Conservation (phyloP, 2,329 filamentous ascomycete species). For the Fusarium sp. region DNA sequence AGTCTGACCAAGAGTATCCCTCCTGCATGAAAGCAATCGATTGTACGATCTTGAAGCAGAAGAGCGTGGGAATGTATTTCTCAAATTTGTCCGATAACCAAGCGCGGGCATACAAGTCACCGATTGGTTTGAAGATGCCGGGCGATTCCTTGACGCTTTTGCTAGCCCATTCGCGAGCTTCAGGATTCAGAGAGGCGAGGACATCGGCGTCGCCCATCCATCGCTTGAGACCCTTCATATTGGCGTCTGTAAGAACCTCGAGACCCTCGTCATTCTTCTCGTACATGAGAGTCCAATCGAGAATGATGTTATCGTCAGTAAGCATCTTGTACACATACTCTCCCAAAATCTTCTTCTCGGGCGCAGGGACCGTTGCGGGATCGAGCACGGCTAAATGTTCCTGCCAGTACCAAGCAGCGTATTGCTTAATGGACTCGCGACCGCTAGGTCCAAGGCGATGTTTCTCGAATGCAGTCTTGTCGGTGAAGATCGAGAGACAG, state of each 20-base stretch:
- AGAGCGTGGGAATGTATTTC: constrained; percentile 53
- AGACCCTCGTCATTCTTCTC: constrained; percentile 56
- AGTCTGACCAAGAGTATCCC: constrained; percentile 53
- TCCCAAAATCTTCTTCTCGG: constrained; percentile 51
- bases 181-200: constrained; percentile 43
- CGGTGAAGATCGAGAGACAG: constrained; percentile 55
- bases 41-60: constrained; percentile 58
- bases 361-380: constrained; percentile 37
- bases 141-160: constrained; percentile 42
- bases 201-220: constrained; percentile 53
- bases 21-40: constrained; percentile 54
- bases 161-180: constrained; percentile 49
- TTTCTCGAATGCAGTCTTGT: constrained; percentile 47
- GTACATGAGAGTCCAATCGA: constrained; percentile 56
- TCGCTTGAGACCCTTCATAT: constrained; percentile 50
- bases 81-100: constrained; percentile 52
- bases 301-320: constrained; percentile 51
- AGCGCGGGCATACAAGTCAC: constrained; percentile 52
- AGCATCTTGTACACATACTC: constrained; percentile 52
- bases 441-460: constrained; percentile 43
- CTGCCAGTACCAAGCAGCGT: constrained; percentile 59
- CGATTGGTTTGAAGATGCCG: constrained; percentile 53
- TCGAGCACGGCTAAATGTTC: constrained; percentile 54
- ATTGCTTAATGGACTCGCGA: constrained; percentile 50
- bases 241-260: constrained; percentile 54